phyloP scores from a whole-genome alignment of 2,329 filamentous ascomycete species.

The Cladosporium sp. region DNA sequence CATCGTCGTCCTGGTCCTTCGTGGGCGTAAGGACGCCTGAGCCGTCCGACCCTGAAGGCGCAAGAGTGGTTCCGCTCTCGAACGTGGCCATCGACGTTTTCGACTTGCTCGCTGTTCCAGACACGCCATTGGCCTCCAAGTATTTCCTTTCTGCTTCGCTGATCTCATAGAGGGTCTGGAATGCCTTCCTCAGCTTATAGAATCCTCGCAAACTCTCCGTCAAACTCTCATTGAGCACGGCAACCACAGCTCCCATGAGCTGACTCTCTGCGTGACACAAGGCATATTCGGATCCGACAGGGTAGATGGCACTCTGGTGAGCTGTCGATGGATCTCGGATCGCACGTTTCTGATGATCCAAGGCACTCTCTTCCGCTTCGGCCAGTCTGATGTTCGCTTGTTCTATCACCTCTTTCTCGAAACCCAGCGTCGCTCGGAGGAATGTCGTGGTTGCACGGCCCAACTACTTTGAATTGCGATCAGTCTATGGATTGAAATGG shows the following conservation, averaged over 20 bases:
- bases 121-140: slow-evolving; percentile 26
- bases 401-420: slow-evolving; percentile 86
- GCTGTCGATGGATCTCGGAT: slow-evolving; percentile 55
- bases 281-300: slow-evolving; percentile 79
- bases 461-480: slow-evolving; percentile 46
- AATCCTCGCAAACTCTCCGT: slow-evolving; percentile 89
- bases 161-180: slow-evolving; percentile 73
- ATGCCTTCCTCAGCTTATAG: slow-evolving; percentile 87
- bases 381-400: slow-evolving; percentile 70
- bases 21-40: slow-evolving; percentile 17
- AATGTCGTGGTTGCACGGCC: slow-evolving; percentile 78
- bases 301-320: slow-evolving; percentile 63
- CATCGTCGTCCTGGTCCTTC: slow-evolving; percentile 27
- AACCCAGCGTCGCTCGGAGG: slow-evolving; percentile 78
- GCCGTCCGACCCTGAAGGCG: slow-evolving; percentile 11
- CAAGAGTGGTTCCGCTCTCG: slow-evolving; percentile 6
- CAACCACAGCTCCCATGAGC: slow-evolving; percentile 83
- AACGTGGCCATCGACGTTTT: slow-evolving; percentile 12
- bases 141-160: slow-evolving; percentile 67
- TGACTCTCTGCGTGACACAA: slow-evolving; percentile 80
- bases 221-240: slow-evolving; percentile 84
- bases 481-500: slow-evolving; percentile 2
- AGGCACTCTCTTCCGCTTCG: slow-evolving; percentile 71
- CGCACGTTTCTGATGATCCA: slow-evolving; percentile 69
- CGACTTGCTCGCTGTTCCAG: neutral